Base-by-base conservation (phyloP, 1,284 basidiomycete genomes). In the Ceratobasidium sp. region DNA sequence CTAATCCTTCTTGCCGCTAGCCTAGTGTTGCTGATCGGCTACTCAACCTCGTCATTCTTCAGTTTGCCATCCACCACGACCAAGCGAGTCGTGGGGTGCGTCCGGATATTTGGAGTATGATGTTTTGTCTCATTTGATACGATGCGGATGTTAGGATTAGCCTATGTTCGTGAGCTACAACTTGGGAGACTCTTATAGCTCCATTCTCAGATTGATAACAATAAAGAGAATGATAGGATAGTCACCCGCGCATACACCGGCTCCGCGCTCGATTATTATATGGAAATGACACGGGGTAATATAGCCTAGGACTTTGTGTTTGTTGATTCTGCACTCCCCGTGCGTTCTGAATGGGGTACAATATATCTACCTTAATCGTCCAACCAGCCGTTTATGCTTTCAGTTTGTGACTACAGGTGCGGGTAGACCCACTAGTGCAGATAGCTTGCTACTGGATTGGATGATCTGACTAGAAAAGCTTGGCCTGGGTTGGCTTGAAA, bases 201-300 rank as follows among this genome's bases (percentile, higher is more conserved):
- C 10, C 5, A 39, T n/a, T 58, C 63, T 18, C 44, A 72, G 53
- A 60, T 13, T 12, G n/a, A 5, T 20, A 23, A 49, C 44, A 66
- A 7, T 5, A 64, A 69, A n/a, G 75, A n/a, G 20, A 28, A 61
- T 28, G 10, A 3, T 51, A 18, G 49, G 49, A 26, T 13, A 77
- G 83, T 75, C 83, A 92, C 92, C 87, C 98, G 97, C 12, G 83
- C 93, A 95, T 96, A 98, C 72, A 96, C 87, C 60, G 98, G 85
- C 81, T 95, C 93, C 40, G 97, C 95, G 85, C 99, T 98, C 81
- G 97, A 95, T 95, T 86, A 83, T 98, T 96, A 85, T 99, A 99
- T 67, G 98, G 97, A 89, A 99, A 94, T 0, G 97, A 97, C 56
- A 95, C 96, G 77, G 99, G 84, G 87, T 99, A 97, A 86, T 99